A percentile compares a stretch with the other conserved stretches of the same genome.
phyloP scores from a whole-genome alignment of 148 eudicot genomes.

The Salicornia ramosissima region DNA sequence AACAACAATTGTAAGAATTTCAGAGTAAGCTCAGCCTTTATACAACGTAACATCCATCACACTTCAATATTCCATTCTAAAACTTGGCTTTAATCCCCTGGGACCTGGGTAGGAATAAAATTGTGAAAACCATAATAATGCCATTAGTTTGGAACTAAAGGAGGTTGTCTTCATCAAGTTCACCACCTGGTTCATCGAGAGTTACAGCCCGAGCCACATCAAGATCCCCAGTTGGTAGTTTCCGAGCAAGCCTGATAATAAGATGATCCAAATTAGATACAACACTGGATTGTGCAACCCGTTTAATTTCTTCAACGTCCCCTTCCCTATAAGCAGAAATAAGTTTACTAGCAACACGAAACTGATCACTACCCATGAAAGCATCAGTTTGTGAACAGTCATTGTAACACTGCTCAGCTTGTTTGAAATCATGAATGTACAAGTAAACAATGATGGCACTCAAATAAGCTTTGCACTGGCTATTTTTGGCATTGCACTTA shows the following conservation, averaged over 20 bases:
- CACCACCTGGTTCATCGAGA: constrained; percentile 37
- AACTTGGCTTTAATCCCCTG: too few species aligned
- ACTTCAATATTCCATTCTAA: background rate
- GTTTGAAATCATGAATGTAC: constrained; percentile 64
- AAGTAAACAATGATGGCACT: constrained; percentile 87
- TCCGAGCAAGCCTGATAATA: constrained; percentile 76
- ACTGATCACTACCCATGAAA: constrained; percentile 72
- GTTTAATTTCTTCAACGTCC: constrained; percentile 69
- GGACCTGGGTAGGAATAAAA: background rate
- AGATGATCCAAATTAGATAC: constrained; percentile 63
- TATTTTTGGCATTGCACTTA: constrained; percentile 71
- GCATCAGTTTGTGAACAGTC: constrained; percentile 81
- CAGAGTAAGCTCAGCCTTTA: too few species aligned
- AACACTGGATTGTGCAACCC: constrained; percentile 50
- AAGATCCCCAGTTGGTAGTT: constrained; percentile 78
- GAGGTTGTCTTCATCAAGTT: constrained; percentile 77
- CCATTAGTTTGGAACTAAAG: constrained; percentile 29
- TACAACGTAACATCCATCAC: background rate
- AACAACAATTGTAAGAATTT: too few species aligned
- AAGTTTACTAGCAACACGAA: constrained; percentile 61
- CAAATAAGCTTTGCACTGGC: constrained; percentile 95
- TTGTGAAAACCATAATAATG: background rate
- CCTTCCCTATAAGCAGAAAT: constrained; percentile 69
- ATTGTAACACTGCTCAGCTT: constrained; percentile 84
- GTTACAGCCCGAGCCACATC: constrained; percentile 34